Evolutionary conservation across 2,329 filamentous ascomycete genomes (phyloP), one percentile per base, ranked within the genome.

Genomic region (Emydomyces testavorans): DNA sequence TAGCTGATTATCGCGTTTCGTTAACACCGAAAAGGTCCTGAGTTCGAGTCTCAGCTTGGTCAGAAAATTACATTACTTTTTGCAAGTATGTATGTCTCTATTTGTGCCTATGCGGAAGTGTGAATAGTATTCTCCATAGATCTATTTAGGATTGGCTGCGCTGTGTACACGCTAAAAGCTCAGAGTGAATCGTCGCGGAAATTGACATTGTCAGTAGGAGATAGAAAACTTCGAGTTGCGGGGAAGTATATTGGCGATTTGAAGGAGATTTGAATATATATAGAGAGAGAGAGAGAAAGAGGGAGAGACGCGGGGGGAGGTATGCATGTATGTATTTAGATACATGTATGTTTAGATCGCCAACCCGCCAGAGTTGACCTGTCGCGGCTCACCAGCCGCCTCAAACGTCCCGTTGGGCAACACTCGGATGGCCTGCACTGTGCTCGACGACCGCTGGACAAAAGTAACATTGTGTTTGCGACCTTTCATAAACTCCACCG

Each of bases 361-460:
- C 57, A 78, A 74, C 0, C 83, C 85, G 1, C 73, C 84, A 49
- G 81, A 85, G 58, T 83, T 80, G 56, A 67, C 62, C 71, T 89
- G 85, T 52, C 86, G 76, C 20, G 82, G 83, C 64, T 93, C 87
- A 1, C 79, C 77, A 1, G 78, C 85, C 2, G 85, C 84, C 67
- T 90, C 83, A 62, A 92, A 93, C 0, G 72, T 76, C 0, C 83
- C 85, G 57, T 83, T 80, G 0, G 58, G 60, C 40, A 78, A 56
- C 47, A 77, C 65, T 36, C 75, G 71, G 48, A 95, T 64, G 0
- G 77, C 82, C 65, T 94, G 86, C 2, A 84, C 84, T 1, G 80
- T 73, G 60, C 82, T 88, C 52, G 73, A 60, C 0, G 78, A 79
- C 3, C 76, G 72, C 2, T 71, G 71, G 2, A 85, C 73, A 76